Base-by-base conservation (phyloP, 1,139 yeast genomes). In the Wickerhamiella infanticola region DNA sequence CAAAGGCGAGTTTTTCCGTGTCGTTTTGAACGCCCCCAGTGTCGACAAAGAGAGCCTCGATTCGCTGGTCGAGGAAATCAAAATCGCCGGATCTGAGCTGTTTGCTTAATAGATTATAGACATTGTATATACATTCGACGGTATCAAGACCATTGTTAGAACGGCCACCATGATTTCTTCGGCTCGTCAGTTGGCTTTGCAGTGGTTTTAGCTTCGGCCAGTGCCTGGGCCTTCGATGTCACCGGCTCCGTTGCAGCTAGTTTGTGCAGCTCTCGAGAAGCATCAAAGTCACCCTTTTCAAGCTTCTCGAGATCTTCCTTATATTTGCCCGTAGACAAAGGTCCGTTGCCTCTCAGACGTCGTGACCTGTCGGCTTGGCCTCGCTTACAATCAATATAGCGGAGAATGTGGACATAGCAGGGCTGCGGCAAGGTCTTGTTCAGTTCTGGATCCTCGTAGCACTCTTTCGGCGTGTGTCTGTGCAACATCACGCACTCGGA, bases 401-500 rank as follows among this genome's bases (percentile, higher is more conserved):
- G 82, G 54, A 77, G 72, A 67, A 88, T 75, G 56, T 84, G 85
- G 31, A 93, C 86, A 43, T 79, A 73, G 58, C 98, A 90, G 45
- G 86, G 72, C 59, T 84, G 95, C 0, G 98, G 98, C 35, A 90
- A 67, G 42, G 82, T 81, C 48, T 72, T 71, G 47, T 79, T 70
- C 42, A 90, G 70, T 51, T 80, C 81, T 1, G 95, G 94, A 53
- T 86, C 72, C 40, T 82, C 81, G 26, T 88, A 64, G 60, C 98
- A 90, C 50, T 85, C 80, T 53, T 83, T 81, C 3, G 98, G 98
- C 3, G 86, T 83, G 63, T 90, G 74, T 52, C 98, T 70, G 52
- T 90, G 84, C 38, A 90, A 74, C 67, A 90, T 73, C 47, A 90
- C 98, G 63, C 98, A 90, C 13, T 97, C 97, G 4, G 97, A 86